Evolutionary conservation across 495 filamentous ascomycete species (phyloP), one percentile per base, ranked within the genome.

Genomic region (Hyaloscypha hepaticicola): DNA sequence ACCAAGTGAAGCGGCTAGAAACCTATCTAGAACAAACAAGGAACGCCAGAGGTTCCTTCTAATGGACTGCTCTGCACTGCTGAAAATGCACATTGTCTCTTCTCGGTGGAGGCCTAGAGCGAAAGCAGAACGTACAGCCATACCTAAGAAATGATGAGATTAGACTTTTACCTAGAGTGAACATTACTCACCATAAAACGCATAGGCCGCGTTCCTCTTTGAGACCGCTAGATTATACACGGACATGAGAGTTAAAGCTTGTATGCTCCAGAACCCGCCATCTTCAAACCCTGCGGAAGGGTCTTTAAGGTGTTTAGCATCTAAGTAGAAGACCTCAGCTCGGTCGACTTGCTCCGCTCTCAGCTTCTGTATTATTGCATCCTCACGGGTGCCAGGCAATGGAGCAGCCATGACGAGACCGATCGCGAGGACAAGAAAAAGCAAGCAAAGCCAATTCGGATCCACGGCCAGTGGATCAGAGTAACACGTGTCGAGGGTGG

Each of bases 111-210:
- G 70, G 19, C 86, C 86, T 31, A 88, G 62, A 19, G 85, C 82
- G 69, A 83, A 83, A 19, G 84, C 83, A 28, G 83, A 85, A 1
- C 84, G 80, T 19, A 87, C 80, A 50, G 86, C 86, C 86, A 88
- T 88, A 12, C 85, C 85, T 83, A 48, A 26, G 19, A 53, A 29
- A 28, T 14, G 63, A 48, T 66, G 58, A 73, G 53, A 73, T 45
- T 60, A 22, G 28, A 34, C 5, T 14, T 53, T 4, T 25, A 49
- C 8, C 26, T 19, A n/a, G 55, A 61, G 49, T 26, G 41, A 55
- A 25, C 31, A 41, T 45, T 60, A 63, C 76, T 73, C 63, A 85
- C 84, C 84, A 28, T 80, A 73, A 65, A 86, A 86, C 21, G 83
- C 78, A 71, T 84, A 87, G 3, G 86, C 83, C 6, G 82, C 78